Conservation (phyloP, 345 rosid genomes). For the Heritiera littoralis region DNA sequence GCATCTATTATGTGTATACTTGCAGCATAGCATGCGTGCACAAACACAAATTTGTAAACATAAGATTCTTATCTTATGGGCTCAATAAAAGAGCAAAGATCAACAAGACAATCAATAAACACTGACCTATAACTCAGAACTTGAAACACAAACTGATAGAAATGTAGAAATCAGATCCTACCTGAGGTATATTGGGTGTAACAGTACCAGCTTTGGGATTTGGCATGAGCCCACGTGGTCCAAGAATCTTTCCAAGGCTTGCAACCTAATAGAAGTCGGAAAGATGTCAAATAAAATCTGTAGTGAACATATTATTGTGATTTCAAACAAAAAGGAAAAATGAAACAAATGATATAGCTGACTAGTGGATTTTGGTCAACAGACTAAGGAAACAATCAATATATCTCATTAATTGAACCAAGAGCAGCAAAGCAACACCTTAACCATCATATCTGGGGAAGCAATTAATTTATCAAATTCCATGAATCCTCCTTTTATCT, state of each 20-base stretch:
- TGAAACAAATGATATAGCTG: constrained; percentile 8
- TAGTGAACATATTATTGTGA: neutral
- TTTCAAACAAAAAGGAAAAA: neutral
- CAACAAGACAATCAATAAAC: constrained; percentile 5
- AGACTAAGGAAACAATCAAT: neutral
- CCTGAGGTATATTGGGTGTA: constrained; percentile 86
- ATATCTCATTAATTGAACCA: constrained; percentile 14
- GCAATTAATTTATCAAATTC: constrained; percentile 97
- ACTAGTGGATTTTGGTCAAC: constrained; percentile 9
- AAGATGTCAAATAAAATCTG: constrained; percentile 7
- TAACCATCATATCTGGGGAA: constrained; percentile 99
- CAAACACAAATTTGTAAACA: neutral
- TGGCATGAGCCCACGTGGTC: constrained; percentile 99
- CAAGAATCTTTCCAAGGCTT: constrained; percentile 90
- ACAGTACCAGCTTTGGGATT: constrained; percentile 99
- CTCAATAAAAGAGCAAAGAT: neutral
- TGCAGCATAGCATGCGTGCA: neutral
- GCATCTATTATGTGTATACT: neutral
- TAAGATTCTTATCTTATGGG: neutral
- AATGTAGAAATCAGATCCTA: constrained; percentile 24
- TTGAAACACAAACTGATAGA: neutral
- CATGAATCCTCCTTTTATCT: constrained; percentile 94
- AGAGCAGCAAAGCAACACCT: constrained; percentile 57
- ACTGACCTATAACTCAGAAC: neutral
- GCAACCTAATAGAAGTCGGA: constrained; percentile 67